Conservation (phyloP, 169 alveolate species). For the Cryptosporidium parvum region DNA sequence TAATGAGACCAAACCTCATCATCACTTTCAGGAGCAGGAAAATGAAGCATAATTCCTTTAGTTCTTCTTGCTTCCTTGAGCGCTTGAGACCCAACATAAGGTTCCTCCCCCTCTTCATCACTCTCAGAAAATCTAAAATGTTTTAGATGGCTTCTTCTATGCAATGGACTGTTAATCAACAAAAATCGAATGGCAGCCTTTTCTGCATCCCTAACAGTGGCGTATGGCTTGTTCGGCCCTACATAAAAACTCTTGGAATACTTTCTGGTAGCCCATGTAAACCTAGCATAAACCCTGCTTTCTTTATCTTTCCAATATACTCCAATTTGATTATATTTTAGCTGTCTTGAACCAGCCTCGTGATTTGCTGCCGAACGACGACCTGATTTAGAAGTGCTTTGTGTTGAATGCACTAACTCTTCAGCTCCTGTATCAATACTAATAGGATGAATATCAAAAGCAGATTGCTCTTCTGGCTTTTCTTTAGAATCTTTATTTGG, state of each 20-base stretch:
- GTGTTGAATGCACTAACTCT: background rate
- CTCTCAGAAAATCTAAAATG: conserved; percentile 74
- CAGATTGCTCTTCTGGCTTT: conserved; percentile 63
- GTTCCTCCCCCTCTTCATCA: conserved; percentile 67
- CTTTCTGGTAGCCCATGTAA: conserved; percentile 75
- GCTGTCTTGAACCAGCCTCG: conserved; percentile 67
- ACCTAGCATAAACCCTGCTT: conserved; percentile 76
- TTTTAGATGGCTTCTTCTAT: conserved; percentile 72
- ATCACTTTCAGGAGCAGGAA: conserved; percentile 76
- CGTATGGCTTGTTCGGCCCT: conserved; percentile 74
- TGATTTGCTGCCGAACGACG: conserved; percentile 51
- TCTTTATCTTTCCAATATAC: conserved; percentile 75
- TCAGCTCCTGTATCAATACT: conserved; percentile 20
- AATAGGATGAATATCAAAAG: conserved; percentile 71
- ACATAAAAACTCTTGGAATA: conserved; percentile 73
- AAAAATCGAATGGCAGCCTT: conserved; percentile 69
- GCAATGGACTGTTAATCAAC: conserved; percentile 64
- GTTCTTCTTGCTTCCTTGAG: conserved; percentile 71
- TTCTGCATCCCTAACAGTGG: conserved; percentile 74
- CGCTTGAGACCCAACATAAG: conserved; percentile 75
- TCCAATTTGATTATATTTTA: conserved; percentile 68
- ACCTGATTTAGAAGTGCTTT: conserved; percentile 27
- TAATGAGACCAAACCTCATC: conserved; percentile 76
- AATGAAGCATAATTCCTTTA: conserved; percentile 67
- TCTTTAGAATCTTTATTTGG: conserved; percentile 23